phyloP scores from a whole-genome alignment of 2,329 filamentous ascomycete genomes.

The Fusarium sp. region DNA sequence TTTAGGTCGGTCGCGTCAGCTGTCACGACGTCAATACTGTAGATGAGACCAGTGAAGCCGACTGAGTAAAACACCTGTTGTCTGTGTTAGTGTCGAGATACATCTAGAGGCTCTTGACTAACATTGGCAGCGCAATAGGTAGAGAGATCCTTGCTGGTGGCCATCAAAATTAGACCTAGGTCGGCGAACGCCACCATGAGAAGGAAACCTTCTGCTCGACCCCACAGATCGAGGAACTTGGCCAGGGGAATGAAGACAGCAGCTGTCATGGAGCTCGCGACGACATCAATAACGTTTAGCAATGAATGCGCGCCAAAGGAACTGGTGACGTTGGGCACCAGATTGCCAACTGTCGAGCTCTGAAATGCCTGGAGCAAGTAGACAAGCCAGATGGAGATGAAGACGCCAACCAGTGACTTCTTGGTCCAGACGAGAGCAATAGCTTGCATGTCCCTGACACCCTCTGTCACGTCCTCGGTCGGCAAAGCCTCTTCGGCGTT shows the following conservation, averaged over 20 bases:
- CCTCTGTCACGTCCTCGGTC: conserved; percentile 40
- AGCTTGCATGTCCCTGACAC: conserved; percentile 56
- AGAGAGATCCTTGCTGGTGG: conserved; percentile 62
- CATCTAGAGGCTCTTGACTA: conserved; percentile 49
- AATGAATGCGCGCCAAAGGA: conserved; percentile 68
- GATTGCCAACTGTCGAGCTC: conserved; percentile 58
- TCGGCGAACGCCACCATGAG: conserved; percentile 65
- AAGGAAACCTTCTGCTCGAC: conserved; percentile 71
- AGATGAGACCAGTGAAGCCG: conserved; percentile 72
- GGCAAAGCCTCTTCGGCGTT: not conserved
- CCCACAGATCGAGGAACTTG: conserved; percentile 75
- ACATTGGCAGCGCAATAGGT: conserved; percentile 68
- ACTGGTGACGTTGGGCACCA: conserved; percentile 65
- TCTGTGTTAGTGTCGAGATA: not conserved
- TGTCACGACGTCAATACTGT: conserved; percentile 74
- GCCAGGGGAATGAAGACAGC: conserved; percentile 73
- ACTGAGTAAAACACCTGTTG: conserved; percentile 72
- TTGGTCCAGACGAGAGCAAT: conserved; percentile 55
- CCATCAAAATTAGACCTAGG: conserved; percentile 72
- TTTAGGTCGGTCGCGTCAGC: conserved; percentile 68
- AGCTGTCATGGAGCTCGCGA: conserved; percentile 68
- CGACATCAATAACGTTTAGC: conserved; percentile 66
- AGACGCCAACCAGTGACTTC: conserved; percentile 52
- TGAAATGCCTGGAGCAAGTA: conserved; percentile 67
- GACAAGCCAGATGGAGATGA: conserved; percentile 63